phyloP scores from a whole-genome alignment of 2,329 filamentous ascomycete genomes.

The Diaporthe longicolla region DNA sequence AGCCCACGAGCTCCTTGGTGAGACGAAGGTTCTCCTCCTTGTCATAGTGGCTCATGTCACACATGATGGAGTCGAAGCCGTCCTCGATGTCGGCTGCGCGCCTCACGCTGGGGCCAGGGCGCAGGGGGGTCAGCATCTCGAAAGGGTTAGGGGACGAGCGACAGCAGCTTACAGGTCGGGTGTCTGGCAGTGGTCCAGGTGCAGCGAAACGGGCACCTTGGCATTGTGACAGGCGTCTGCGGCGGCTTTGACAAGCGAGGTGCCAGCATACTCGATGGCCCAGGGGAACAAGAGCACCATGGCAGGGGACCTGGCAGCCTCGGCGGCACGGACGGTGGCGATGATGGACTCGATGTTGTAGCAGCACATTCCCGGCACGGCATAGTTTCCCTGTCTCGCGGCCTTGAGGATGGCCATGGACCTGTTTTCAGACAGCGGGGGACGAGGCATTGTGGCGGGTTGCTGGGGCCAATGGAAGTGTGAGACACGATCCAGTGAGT shows the following conservation, averaged over 20 bases:
- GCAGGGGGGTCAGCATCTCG: neutral
- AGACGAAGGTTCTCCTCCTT: conserved; percentile 75
- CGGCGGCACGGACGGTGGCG: conserved; percentile 77
- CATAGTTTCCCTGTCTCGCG: conserved; percentile 69
- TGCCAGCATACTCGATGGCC: conserved; percentile 76
- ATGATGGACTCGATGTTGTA: conserved; percentile 81
- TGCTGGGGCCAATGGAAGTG: neutral
- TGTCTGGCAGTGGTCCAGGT: conserved; percentile 77
- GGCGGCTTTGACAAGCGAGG: conserved; percentile 67
- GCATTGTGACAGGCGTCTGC: conserved; percentile 69
- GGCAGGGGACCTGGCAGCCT: conserved; percentile 75
- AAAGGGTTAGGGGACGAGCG: neutral
- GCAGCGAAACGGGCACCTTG: conserved; percentile 71
- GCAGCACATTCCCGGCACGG: conserved; percentile 72
- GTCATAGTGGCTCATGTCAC: conserved; percentile 80
- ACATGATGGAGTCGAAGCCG: conserved; percentile 80
- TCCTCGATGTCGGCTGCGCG: conserved; percentile 67
- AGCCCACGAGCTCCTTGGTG: conserved; percentile 73
- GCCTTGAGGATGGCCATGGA: conserved; percentile 70
- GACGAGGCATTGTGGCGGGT: conserved; percentile 51
- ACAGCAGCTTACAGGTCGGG: conserved; percentile 62
- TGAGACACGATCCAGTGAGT: neutral
- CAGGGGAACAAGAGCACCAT: conserved; percentile 83
- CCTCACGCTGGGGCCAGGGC: conserved; percentile 56
- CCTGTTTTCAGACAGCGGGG: conserved; percentile 61